Evolutionary conservation across 129 eudicot species (phyloP).

Genomic region (Flaveria sonorensis): DNA sequence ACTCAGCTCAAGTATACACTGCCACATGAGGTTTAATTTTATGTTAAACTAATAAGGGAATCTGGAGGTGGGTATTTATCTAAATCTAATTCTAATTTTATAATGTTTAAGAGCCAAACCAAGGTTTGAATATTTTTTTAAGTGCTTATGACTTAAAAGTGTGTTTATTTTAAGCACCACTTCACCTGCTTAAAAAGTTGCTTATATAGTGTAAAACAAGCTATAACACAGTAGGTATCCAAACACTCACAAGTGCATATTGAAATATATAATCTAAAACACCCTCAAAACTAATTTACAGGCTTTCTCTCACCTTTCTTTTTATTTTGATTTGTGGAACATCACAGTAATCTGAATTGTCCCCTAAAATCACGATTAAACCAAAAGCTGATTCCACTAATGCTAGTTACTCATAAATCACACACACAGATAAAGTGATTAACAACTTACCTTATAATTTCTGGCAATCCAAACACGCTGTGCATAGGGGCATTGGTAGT

Average conservation of each 20-base stretch:
- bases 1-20: constrained; percentile 1
- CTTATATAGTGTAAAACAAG: too few species aligned
- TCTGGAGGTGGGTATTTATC: not conserved
- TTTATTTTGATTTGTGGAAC: not conserved
- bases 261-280: too few species aligned
- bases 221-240: too few species aligned
- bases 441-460: constrained; percentile 65
- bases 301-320: too few species aligned
- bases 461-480: constrained; percentile 86
- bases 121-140: not conserved
- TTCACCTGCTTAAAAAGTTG: not conserved
- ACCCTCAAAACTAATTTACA: too few species aligned
- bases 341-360: not conserved
- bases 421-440: not conserved
- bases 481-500: constrained; percentile 61
- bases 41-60: not conserved
- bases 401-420: not conserved
- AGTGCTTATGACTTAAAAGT: not conserved
- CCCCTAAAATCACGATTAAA: not conserved
- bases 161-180: not conserved
- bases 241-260: too few species aligned
- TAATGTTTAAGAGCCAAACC: not conserved
- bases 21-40: not conserved
- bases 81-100: not conserved
- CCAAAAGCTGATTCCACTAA: not conserved